Evolutionary conservation across 306 rosid species (phyloP).

Genomic region (Citrullus mucosospermus): DNA sequence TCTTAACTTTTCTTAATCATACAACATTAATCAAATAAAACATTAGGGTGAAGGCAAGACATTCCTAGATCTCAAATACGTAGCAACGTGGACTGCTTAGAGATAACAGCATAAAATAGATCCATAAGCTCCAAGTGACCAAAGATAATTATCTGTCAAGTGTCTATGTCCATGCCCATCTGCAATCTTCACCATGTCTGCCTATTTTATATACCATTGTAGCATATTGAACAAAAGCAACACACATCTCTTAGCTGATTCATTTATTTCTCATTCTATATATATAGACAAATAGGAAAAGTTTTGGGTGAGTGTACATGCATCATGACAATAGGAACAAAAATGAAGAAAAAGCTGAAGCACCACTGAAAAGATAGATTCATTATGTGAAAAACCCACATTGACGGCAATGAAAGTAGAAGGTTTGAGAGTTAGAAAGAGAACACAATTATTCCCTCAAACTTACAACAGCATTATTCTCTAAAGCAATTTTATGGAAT

Average conservation of each 20-base stretch:
- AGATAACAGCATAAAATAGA: background rate
- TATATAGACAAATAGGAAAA: constrained; percentile 25
- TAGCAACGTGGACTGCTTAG: background rate
- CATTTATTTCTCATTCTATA: constrained; percentile 53
- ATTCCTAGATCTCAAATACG: background rate
- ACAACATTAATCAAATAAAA: background rate
- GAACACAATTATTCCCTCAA: constrained; percentile 8
- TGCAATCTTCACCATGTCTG: constrained; percentile 11
- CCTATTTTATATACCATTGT: constrained; percentile 7
- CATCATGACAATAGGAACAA: constrained; percentile 39
- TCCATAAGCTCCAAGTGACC: background rate
- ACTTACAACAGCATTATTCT: constrained; percentile 32
- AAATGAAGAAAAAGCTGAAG: constrained; percentile 23
- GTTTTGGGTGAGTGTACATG: constrained; percentile 16
- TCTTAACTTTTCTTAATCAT: background rate
- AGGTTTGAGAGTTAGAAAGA: constrained; percentile 22
- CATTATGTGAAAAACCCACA: constrained; percentile 67
- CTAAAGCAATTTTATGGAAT: constrained; percentile 19
- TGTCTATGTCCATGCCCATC: background rate
- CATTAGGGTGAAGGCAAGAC: background rate
- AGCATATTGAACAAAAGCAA: constrained; percentile 21
- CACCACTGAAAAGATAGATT: constrained; percentile 43
- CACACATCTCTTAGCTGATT: constrained; percentile 28
- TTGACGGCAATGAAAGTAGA: constrained; percentile 24
- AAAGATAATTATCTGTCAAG: background rate